These are phyloP conservation scores for Diversispora eburnea DNA, from an alignment of 192 early-diverging fungal genomes.

Conservation along the genomic window DNA sequence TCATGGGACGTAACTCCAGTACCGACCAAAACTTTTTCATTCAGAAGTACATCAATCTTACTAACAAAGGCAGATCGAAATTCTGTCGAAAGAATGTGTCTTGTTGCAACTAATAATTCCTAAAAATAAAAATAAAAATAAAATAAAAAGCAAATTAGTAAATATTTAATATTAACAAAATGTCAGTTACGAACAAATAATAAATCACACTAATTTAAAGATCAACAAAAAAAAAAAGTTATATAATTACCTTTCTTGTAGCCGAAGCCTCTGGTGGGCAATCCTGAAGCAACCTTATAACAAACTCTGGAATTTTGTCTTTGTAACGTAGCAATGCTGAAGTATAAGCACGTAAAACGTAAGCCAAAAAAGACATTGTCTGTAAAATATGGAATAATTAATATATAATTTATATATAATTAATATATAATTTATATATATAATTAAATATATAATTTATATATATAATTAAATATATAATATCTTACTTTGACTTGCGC, in stretches of 20 bases:
- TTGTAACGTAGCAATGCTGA: constrained; percentile 66
- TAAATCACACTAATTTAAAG: too few relatives aligned
- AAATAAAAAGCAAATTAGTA: not conserved
- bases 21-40: constrained; percentile 92
- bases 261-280: constrained; percentile 92
- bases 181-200: too few relatives aligned
- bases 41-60: constrained; percentile 88
- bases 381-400: constrained; percentile 26
- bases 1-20: constrained; percentile 90
- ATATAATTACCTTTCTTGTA: constrained; percentile 73
- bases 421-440: not conserved
- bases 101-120: constrained; percentile 91
- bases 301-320: constrained; percentile 81
- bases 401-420: not conserved
- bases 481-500: constrained; percentile 87
- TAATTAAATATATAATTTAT: too few relatives aligned
- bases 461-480: not conserved
- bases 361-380: constrained; percentile 97
- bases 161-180: not conserved
- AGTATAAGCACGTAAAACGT: constrained; percentile 83
- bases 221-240: too few relatives aligned
- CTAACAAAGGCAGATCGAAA: constrained; percentile 85
- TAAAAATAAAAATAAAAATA: constrained; percentile 26
- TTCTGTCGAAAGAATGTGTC: constrained; percentile 92
- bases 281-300: constrained; percentile 82